Base-by-base conservation (phyloP, 83 land plant species). In the Picea engelmannii region DNA sequence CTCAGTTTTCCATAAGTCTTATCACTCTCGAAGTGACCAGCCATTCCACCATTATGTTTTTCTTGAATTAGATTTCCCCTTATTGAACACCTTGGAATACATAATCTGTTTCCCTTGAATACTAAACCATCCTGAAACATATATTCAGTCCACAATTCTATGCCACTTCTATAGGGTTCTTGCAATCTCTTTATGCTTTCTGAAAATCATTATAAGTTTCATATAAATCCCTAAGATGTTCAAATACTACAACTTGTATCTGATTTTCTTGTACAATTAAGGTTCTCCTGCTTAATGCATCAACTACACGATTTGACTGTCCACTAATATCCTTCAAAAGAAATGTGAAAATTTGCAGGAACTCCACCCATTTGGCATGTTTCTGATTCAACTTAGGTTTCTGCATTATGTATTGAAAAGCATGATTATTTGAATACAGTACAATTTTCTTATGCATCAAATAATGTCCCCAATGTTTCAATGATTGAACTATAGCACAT, bases 401-500 rank as follows among this genome's bases (percentile, higher is more conserved):
- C 1, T 40, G 7, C 12, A 66, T 66, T 1, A 66, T 15, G 24
- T 16, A 42, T 27, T 80, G 47, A 5, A 80, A 80, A 0, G 71
- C 82, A 10, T 66, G 60, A 25, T 81, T 76, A 73, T 83, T 78
- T 0, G 78, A 44, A 27, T 5, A 62, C 8, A 82, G 5, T 0
- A 82, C 4, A 17, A 85, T 66, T 76, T 77, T 78, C 21, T 47
- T 62, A 24, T 11, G 13, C 2, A 81, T 5, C 0, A 84, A n/a
- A 42, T 84, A 81, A 64, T 80, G 71, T 5, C 71, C 0, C 86
- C 85, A 84, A 59, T 84, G 15, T 0, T 21, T 10, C 55, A 84
- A 42, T 2, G 79, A 2, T n/a, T 66, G 58, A 6, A 81, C 66
- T 0, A 71, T 23, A 10, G 77, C 78, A 27, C 42, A 47, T 44